Evolutionary conservation across 2,329 filamentous ascomycete species (phyloP), one percentile per base, ranked within the genome.

Genomic region (Camptophora hylomeconis): DNA sequence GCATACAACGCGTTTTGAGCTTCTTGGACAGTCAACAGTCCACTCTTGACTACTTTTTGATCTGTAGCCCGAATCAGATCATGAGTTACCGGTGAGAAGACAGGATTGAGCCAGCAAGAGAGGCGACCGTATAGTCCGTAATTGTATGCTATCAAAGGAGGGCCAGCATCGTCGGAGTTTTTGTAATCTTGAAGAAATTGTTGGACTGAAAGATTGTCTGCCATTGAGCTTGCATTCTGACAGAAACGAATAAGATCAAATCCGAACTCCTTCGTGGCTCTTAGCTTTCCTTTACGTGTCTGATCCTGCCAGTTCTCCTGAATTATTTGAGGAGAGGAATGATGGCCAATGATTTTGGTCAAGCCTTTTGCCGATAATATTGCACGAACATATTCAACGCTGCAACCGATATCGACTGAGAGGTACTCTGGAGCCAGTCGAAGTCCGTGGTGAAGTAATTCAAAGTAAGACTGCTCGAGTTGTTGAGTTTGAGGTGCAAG

Each of bases 301-400:
- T 10, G 8, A 27, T 19, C 17, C 7, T 8, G 9, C 25, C 25
- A 27, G 15, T 16, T 16, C 6, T 7, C 12, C 9, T 46, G 46
- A 5, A 45, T 45, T 9, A 46, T 36, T 20, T 52, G 46, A 33
- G 9, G 6, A 27, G 48, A 33, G 23, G 46, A 45, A 31, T 56
- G 47, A 5, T n/a, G n/a, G n/a, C 52, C 53, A 14, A 56, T 54
- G 14, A 56, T 50, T 28, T 55, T 56, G 5, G 53, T 56, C 31
- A 43, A 48, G 2, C 53, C 52, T n/a, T 49, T 42, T 21, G 42
- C 45, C 13, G 37, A 39, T 15, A 55, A 43, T 6, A 47, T 31
- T 16, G 42, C 37, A 3, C 33, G 28, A 6, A 18, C 12, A 10
- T 7, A 6, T 7, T 7, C n/a, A 11, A 40, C 44, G 17, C 50